Evolutionary conservation across 148 eudicot species (phyloP).

Genomic region (Amaranthus cruentus): DNA sequence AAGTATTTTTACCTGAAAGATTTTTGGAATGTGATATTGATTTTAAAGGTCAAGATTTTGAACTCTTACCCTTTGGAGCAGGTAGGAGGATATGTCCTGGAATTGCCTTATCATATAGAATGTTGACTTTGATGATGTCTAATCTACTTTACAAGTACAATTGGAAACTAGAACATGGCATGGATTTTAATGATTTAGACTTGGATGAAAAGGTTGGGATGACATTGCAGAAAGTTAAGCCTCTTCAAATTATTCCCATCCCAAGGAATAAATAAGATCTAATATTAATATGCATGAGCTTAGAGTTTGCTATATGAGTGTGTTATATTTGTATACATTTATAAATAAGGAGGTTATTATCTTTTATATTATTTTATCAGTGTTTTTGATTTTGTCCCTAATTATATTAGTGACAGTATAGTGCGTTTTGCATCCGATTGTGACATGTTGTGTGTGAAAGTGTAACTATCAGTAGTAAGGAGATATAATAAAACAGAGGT

Average conservation of each 20-base stretch:
- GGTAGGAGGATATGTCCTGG: constrained; percentile 69
- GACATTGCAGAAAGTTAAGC: constrained; percentile 32
- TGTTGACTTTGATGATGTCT: constrained; percentile 40
- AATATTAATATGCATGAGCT: no score
- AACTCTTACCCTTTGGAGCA: constrained; percentile 41
- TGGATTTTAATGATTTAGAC: constrained; percentile 25
- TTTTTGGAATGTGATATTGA: constrained; percentile 40
- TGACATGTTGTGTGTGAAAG: no score
- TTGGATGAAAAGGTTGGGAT: constrained; percentile 49
- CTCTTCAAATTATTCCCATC: constrained; percentile 20
- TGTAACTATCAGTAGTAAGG: no score
- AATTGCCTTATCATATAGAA: constrained; percentile 37
- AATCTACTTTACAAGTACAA: constrained; percentile 44
- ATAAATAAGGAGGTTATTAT: no score
- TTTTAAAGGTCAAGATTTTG: constrained; percentile 47
- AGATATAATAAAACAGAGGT: no score
- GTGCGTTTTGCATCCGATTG: no score
- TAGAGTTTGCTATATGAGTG: no score
- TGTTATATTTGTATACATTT: no score
- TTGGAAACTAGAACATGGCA: constrained; percentile 41
- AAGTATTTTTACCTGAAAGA: constrained; percentile 53
- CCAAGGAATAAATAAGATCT: neutral
- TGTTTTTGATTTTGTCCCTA: no score
- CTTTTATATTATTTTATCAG: no score
- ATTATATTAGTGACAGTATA: no score